phyloP scores from a whole-genome alignment of 2,329 filamentous ascomycete species.

The Aspergillus neotritici region DNA sequence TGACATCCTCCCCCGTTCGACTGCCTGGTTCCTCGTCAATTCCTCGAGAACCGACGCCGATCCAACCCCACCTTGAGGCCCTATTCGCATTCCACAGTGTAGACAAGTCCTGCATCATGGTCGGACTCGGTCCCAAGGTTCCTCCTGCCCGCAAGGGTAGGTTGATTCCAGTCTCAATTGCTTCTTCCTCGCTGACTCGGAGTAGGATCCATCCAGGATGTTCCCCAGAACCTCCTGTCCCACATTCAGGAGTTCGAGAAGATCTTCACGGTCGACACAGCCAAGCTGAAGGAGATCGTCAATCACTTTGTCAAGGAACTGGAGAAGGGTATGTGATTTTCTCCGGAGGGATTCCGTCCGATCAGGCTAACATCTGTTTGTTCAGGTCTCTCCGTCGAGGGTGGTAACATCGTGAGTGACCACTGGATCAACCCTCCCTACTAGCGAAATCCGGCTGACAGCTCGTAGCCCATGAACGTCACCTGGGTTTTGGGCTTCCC shows the following conservation, averaged over 20 bases:
- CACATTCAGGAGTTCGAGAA: constrained; percentile 83
- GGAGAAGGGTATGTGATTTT: constrained; percentile 60
- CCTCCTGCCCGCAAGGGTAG: constrained; percentile 68
- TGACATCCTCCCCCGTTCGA: constrained; percentile 6
- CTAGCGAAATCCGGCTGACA: background rate
- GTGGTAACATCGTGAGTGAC: constrained; percentile 81
- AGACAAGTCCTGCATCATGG: constrained; percentile 45
- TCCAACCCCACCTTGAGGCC: constrained; percentile 1
- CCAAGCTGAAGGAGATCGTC: constrained; percentile 84
- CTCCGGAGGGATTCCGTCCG: background rate
- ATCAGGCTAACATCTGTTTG: background rate
- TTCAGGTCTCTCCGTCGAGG: constrained; percentile 73
- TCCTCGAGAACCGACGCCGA: constrained; percentile 1
- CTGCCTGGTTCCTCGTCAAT: constrained; percentile 1
- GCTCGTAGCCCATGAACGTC: constrained; percentile 81
- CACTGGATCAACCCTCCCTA: background rate
- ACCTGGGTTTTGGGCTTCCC: constrained; percentile 93
- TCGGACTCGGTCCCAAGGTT: constrained; percentile 58
- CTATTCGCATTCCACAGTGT: constrained; percentile 7
- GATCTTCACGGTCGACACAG: constrained; percentile 68
- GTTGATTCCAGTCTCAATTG: constrained; percentile 30
- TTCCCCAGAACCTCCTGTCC: constrained; percentile 73
- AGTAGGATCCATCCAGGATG: constrained; percentile 80
- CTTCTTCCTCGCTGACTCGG: background rate
- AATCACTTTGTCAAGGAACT: constrained; percentile 86